These are phyloP conservation scores for Syzygium aqueum DNA, from an alignment of 345 rosid species.

Conservation along the genomic window DNA sequence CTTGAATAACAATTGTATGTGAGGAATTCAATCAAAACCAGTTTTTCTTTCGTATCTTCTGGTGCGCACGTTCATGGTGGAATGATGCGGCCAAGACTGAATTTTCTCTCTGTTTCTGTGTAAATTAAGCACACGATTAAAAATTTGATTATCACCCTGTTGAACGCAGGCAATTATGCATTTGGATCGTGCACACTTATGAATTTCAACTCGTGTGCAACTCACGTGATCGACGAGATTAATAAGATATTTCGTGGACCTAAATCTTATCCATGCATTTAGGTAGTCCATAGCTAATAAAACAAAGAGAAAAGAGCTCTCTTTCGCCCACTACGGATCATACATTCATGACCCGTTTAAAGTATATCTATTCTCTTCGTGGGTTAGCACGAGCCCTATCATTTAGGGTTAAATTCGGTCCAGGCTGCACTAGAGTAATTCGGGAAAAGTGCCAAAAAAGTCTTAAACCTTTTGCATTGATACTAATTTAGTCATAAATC, in stretches of 20 bases:
- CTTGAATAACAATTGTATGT: not conserved
- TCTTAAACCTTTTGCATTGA: no score
- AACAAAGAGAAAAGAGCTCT: not conserved
- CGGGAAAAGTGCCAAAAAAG: no score
- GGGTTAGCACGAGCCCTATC: not conserved
- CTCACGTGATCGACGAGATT: fast-evolving
- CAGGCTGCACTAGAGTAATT: not conserved
- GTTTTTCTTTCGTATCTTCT: not conserved
- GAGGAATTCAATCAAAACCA: not conserved
- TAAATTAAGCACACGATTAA: not conserved
- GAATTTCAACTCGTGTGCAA: not conserved
- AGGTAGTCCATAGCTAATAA: not conserved
- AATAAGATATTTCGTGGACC: not conserved
- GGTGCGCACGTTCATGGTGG: not conserved
- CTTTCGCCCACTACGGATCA: not conserved
- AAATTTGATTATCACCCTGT: not conserved
- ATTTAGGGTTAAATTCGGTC: not conserved
- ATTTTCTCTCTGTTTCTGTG: not conserved
- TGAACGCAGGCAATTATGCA: not conserved
- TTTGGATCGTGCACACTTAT: fast-evolving
- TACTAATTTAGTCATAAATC: no score
- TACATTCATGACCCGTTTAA: not conserved
- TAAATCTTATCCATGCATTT: not conserved
- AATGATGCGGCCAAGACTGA: not conserved
- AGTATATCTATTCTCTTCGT: not conserved